These are phyloP conservation scores for Fusarium sp. DNA, from an alignment of 2,329 filamentous ascomycete species.

Conservation along the genomic window DNA sequence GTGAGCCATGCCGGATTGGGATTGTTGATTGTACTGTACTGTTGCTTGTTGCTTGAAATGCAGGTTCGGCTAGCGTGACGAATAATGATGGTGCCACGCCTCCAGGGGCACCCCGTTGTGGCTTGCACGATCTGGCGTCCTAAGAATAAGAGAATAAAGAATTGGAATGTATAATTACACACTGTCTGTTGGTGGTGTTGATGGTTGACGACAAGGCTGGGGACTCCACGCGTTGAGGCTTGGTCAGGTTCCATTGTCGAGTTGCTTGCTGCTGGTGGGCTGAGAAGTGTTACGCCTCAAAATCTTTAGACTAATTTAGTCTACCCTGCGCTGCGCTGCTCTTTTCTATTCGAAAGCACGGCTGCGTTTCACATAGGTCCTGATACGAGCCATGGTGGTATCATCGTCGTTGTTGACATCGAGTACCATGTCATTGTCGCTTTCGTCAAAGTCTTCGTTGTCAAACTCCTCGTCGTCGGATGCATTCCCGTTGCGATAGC, in stretches of 20 bases:
- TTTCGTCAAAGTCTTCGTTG: constrained; percentile 55
- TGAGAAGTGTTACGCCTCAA: constrained; percentile 34
- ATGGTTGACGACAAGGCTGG: constrained; percentile 1
- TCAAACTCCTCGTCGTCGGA: constrained; percentile 69
- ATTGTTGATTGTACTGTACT: constrained; percentile 15
- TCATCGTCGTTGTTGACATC: constrained; percentile 55
- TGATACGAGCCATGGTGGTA: constrained; percentile 56
- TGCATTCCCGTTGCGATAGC: constrained; percentile 65
- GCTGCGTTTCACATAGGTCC: constrained; percentile 54
- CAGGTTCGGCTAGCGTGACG: constrained; percentile 31
- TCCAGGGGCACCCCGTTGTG: constrained; percentile 36
- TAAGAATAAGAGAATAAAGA: constrained; percentile 10
- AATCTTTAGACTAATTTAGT: constrained; percentile 24
- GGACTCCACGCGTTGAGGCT: constrained; percentile 11
- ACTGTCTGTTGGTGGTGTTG: constrained; percentile 18
- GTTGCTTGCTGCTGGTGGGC: constrained; percentile 16
- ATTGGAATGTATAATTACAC: not conserved
- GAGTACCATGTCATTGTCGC: constrained; percentile 56
- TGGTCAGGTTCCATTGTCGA: constrained; percentile 8
- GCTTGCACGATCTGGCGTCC: constrained; percentile 15
- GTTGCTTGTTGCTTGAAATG: constrained; percentile 34
- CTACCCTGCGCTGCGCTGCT: not conserved
- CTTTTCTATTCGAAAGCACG: constrained; percentile 46
- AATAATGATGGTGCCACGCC: constrained; percentile 32
- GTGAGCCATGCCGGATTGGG: constrained; percentile 9